Conservation (phyloP, 805 yeast species). For the Pichia exigua region DNA sequence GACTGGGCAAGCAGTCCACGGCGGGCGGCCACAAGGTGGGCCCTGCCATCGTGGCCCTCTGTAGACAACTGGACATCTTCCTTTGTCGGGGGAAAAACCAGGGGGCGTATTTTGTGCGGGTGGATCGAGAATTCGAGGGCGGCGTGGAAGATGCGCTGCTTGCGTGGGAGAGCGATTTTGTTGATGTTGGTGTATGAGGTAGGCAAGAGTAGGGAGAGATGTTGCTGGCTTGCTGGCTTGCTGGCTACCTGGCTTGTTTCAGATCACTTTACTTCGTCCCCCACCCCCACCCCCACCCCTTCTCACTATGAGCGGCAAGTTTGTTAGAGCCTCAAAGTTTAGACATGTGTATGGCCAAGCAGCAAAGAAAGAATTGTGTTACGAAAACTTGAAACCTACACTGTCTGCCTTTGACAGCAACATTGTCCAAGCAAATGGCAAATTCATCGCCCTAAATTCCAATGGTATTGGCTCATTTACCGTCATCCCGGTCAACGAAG, state of each 20-base stretch:
- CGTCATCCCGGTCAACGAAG: constrained; percentile 76
- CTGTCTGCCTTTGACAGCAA: constrained; percentile 97
- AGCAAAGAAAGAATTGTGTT: constrained; percentile 59
- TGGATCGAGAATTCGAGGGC: background rate
- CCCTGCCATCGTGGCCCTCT: background rate
- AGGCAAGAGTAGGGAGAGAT: no score
- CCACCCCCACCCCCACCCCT: background rate
- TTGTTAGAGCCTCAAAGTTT: constrained; percentile 93
- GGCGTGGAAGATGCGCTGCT: background rate
- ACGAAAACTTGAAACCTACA: constrained; percentile 70
- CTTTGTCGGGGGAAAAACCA: background rate
- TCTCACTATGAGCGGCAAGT: constrained; percentile 52
- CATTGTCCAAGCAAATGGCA: constrained; percentile 78
- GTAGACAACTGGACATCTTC: background rate
- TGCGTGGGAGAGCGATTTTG: background rate
- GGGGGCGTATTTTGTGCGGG: background rate
- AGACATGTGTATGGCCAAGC: constrained; percentile 96
- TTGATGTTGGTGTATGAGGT: background rate
- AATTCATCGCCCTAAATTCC: constrained; percentile 74
- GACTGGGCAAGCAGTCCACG: constrained; percentile 8
- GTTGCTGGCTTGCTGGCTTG: background rate
- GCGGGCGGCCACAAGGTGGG: background rate
- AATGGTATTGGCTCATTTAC: constrained; percentile 99
- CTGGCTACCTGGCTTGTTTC: background rate
- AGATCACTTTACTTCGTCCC: background rate